A percentile compares a stretch with the other conserved stretches of the same genome.
These are phyloP conservation scores for Cladophialophora psammophila DNA, from an alignment of 2,329 filamentous ascomycete genomes.

Conservation along the genomic window DNA sequence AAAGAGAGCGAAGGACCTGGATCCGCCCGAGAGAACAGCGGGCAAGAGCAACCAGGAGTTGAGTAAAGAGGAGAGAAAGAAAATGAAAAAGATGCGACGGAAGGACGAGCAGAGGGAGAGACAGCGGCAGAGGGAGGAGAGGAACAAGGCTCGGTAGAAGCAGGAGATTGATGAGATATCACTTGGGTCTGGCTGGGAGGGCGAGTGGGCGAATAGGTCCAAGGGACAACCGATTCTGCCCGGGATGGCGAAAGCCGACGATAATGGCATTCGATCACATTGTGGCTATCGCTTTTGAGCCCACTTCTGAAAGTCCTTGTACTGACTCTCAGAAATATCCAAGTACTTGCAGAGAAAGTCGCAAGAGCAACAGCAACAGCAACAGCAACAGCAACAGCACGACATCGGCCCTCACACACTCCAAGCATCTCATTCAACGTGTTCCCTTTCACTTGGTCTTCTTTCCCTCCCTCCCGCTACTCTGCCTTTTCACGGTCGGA, in stretches of 20 bases:
- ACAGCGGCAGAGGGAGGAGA: constrained; percentile 21
- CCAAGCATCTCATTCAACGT: neutral
- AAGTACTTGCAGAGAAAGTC: neutral
- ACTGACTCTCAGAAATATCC: neutral
- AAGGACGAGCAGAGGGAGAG: constrained; percentile 23
- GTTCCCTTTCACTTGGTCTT: constrained; percentile 43
- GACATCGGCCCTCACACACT: neutral
- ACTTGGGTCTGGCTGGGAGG: too few species aligned
- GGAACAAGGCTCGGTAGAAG: constrained; percentile 1
- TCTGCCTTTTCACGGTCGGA: constrained; percentile 39
- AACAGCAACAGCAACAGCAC: neutral
- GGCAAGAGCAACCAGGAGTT: neutral
- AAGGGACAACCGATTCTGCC: neutral
- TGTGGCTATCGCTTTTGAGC: neutral
- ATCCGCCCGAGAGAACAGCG: neutral
- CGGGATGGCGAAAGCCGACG: neutral
- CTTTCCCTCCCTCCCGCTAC: constrained; percentile 42
- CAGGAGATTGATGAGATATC: neutral
- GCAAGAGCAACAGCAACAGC: neutral
- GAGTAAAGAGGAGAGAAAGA: constrained; percentile 33
- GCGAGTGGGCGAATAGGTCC: neutral
- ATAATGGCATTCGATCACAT: neutral
- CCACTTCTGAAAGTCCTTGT: neutral
- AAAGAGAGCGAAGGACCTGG: constrained; percentile 9
- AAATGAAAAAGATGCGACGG: constrained; percentile 30